A percentile compares a stretch with the other conserved stretches of the same genome.
These are phyloP conservation scores for Mycena amicta DNA, from an alignment of 768 basidiomycete species.

Conservation along the genomic window DNA sequence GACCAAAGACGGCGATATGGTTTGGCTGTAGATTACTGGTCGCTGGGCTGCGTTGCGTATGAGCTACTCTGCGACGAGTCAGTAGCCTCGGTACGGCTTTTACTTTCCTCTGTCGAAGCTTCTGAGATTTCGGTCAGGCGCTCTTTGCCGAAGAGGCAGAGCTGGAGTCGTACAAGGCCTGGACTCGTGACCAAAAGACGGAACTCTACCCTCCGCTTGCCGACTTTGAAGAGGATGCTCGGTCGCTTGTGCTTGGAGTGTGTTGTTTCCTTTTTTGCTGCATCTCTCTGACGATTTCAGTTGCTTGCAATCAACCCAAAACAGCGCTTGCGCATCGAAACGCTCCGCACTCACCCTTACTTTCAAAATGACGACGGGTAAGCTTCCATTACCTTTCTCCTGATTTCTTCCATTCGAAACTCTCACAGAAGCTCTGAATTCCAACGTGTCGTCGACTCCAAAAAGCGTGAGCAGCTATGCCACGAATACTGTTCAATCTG, in stretches of 20 bases:
- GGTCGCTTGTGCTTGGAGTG: constrained; percentile 36
- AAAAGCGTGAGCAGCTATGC: constrained; percentile 9
- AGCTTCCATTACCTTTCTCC: neutral
- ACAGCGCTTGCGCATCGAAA: neutral
- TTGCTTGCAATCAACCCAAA: neutral
- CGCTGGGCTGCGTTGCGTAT: constrained; percentile 42
- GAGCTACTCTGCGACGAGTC: constrained; percentile 35
- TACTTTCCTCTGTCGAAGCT: neutral
- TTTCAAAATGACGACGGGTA: neutral
- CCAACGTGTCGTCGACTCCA: constrained; percentile 4
- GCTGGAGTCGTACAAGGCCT: constrained; percentile 22
- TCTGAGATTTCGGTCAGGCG: constrained; percentile 24
- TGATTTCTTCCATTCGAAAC: neutral
- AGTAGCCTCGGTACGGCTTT: constrained; percentile 27
- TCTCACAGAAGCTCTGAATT: neutral
- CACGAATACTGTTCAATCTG: no score
- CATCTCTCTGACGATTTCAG: no score
- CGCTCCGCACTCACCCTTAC: neutral
- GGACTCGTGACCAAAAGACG: constrained; percentile 14
- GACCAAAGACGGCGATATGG: constrained; percentile 30
- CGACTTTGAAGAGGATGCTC: constrained; percentile 24
- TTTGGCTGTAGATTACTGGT: constrained; percentile 43
- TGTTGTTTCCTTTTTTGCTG: neutral
- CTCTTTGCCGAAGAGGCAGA: constrained; percentile 34
- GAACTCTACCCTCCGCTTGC: constrained; percentile 28